Base-by-base conservation (phyloP, 805 yeast species). In the Cyberlindnera mississippiensis region DNA sequence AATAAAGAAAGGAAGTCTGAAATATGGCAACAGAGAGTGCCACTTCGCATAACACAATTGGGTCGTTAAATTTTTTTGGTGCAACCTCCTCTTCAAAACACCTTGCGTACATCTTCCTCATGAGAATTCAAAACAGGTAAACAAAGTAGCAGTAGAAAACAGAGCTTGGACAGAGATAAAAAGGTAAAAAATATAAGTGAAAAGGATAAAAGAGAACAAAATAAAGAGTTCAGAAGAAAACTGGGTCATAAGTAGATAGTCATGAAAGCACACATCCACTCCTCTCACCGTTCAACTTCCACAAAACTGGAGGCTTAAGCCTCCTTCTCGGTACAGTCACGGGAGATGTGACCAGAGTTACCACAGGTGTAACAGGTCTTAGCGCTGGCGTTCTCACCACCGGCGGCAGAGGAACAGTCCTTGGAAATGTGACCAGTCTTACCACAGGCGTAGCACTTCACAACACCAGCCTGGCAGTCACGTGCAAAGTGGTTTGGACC, bases 401-500 rank as follows among this genome's bases (percentile, higher is more conserved):
- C 73, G 38, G 80, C 60, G 45, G 76, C 73, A 38, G 78, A 67
- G 47, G n/a, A n/a, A n/a, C 96, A 88, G 52, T 85, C 95, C 66
- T 80, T 85, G 49, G 93, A 80, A 57, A 87, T 80, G 72, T 90
- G 97, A 43, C 96, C 96, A 49, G 77, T 71, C 66, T 82, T 80
- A 56, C 96, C 96, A 69, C 97, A 89, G 49, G 90, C 85, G 76
- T 87, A 90, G 69, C 97, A 89, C 69, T 86, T 86, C 62, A 80
- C 75, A 42, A 66, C 68, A 52, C 73, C 76, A 43, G 79, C 75
- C 54, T 80, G 81, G 69, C 96, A 87, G 66, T 87, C 95, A 71
- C 86, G 83, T 52, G 96, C 95, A 69, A 82, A 83, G 67, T 88
- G 96, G 79, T 86, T 86, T 61, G 93, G 89, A 51, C 91, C 93